These are phyloP conservation scores for Pichia eremophila DNA, from an alignment of 805 yeast species.

Conservation along the genomic window DNA sequence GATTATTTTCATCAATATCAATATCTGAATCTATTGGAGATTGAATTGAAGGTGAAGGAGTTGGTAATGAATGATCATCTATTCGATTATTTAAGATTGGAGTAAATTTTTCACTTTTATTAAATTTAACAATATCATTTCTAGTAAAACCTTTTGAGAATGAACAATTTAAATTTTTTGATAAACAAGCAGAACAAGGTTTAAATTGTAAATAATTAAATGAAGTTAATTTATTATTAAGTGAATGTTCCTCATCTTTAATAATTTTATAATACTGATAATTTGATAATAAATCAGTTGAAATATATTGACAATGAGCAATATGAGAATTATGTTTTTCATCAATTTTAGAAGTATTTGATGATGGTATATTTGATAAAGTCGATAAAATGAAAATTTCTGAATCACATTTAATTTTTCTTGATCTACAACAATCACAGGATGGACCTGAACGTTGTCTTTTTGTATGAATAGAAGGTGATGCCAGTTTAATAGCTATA, in stretches of 20 bases:
- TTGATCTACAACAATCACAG: constrained; percentile 59
- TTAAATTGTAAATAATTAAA: constrained; percentile 35
- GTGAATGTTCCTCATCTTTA: constrained; percentile 13
- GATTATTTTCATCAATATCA: too few relatives aligned
- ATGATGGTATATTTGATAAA: neutral
- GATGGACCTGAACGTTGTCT: constrained; percentile 69
- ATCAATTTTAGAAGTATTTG: constrained; percentile 1
- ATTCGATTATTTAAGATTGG: neutral
- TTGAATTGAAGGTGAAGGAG: constrained; percentile 3
- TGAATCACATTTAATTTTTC: constrained; percentile 71
- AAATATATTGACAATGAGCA: constrained; percentile 24
- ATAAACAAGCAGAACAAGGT: constrained; percentile 47
- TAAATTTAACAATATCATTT: constrained; percentile 40
- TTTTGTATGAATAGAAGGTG: constrained; percentile 24
- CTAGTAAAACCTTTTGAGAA: constrained; percentile 62
- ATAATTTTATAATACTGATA: constrained; percentile 24
- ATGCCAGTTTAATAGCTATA: constrained; percentile 24
- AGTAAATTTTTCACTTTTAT: constrained; percentile 19
- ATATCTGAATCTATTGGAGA: neutral
- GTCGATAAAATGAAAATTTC: constrained; percentile 32
- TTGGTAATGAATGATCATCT: neutral
- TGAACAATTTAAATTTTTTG: constrained; percentile 36
- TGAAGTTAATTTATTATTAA: constrained; percentile 16
- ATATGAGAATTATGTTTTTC: constrained; percentile 15
- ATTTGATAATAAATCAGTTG: constrained; percentile 12